Conservation (phyloP, 345 rosid genomes). For the Salix dunnii region DNA sequence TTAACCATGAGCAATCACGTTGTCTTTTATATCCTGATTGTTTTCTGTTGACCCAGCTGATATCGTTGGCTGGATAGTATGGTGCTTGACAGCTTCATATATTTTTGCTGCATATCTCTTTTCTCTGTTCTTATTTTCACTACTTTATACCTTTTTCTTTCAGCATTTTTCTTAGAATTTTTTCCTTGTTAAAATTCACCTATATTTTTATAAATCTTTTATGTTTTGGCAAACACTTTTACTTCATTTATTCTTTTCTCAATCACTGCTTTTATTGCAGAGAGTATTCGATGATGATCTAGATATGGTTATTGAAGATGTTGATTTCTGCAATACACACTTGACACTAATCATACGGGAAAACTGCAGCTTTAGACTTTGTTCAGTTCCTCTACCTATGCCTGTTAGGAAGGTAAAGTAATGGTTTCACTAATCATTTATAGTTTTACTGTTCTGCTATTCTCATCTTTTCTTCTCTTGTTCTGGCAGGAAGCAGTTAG, state of each 20-base stretch:
- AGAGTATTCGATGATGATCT: slow-evolving; percentile 49
- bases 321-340: slow-evolving; percentile 81
- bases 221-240: too few relatives aligned
- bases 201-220: neutral
- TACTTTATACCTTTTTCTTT: neutral
- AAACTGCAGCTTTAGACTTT: slow-evolving; percentile 48
- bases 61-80: neutral
- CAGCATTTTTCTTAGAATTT: slow-evolving; percentile 1
- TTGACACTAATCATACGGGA: slow-evolving; percentile 59
- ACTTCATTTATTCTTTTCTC: neutral
- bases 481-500: slow-evolving; percentile 43
- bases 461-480: slow-evolving; percentile 12
- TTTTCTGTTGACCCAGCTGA: neutral
- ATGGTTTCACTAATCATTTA: neutral
- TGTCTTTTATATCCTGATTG: neutral
- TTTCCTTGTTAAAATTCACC: neutral
- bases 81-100: neutral
- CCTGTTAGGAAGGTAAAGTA: slow-evolving; percentile 49
- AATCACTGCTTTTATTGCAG: slow-evolving; percentile 37
- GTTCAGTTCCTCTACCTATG: slow-evolving; percentile 74
- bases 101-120: neutral
- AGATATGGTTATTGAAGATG: slow-evolving; percentile 64
- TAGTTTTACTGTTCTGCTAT: slow-evolving; percentile 9
- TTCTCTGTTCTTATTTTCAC: slow-evolving; percentile 1
- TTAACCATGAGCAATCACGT: neutral